These are phyloP conservation scores for Theileria sp. DNA, from an alignment of 169 alveolate genomes.

Conservation along the genomic window DNA sequence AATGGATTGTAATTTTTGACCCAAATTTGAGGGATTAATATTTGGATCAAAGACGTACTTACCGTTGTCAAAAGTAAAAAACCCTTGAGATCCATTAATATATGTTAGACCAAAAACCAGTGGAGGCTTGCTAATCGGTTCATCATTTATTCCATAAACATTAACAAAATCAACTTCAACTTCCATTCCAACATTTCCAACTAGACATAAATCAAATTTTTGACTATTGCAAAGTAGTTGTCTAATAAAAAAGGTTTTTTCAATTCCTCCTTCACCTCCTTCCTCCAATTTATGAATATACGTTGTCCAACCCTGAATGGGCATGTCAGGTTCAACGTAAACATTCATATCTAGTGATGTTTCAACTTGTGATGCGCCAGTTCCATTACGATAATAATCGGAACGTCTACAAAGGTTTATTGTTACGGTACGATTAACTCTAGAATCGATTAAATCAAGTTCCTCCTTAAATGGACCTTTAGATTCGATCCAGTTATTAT, in stretches of 20 bases:
- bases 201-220: not conserved
- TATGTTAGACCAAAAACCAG: not conserved
- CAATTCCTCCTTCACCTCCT: not conserved
- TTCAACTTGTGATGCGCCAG: not conserved
- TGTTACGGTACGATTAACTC: not conserved
- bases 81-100: not conserved
- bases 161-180: too few species aligned
- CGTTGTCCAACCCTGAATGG: not conserved
- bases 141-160: not conserved
- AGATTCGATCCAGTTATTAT: not conserved
- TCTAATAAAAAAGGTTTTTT: not conserved
- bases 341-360: not conserved
- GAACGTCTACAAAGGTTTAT: constrained; percentile 1
- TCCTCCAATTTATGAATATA: not conserved
- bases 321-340: not conserved
- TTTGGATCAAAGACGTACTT: not conserved
- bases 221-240: not conserved
- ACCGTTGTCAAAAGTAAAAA: not conserved
- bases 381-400: constrained; percentile 8
- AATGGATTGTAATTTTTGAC: not conserved
- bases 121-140: not conserved
- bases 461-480: not conserved
- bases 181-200: not conserved
- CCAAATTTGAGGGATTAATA: not conserved
- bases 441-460: not conserved